A percentile compares a stretch with the other conserved stretches of the same genome.
phyloP scores from a whole-genome alignment of 768 basidiomycete genomes.

The Pleurotus platypus region DNA sequence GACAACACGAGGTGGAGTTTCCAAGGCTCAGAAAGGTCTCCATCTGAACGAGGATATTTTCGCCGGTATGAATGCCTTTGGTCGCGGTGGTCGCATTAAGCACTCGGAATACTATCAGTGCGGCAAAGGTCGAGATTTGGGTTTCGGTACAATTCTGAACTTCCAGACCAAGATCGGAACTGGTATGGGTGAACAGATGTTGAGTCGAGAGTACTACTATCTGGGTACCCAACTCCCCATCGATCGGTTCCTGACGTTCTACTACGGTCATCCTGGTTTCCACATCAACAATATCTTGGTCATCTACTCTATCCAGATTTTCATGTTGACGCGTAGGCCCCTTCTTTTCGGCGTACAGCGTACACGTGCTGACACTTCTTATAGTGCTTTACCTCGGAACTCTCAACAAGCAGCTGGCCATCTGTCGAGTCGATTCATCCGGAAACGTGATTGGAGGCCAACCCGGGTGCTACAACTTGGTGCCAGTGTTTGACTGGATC shows the following conservation, averaged over 20 bases:
- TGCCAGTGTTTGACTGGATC: slow-evolving; percentile 98
- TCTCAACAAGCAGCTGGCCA: slow-evolving; percentile 86
- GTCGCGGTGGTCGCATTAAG: slow-evolving; percentile 98
- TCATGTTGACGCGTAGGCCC: slow-evolving; percentile 88
- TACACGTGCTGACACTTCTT: slow-evolving; percentile 10
- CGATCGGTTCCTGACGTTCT: slow-evolving; percentile 98
- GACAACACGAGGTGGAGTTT: slow-evolving; percentile 97
- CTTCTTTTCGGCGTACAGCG: background rate
- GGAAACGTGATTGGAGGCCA: slow-evolving; percentile 82
- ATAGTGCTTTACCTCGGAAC: slow-evolving; percentile 92
- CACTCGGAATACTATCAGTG: slow-evolving; percentile 99
- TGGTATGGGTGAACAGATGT: slow-evolving; percentile 99
- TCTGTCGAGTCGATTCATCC: slow-evolving; percentile 82
- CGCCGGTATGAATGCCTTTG: slow-evolving; percentile 98
- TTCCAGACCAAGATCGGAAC: slow-evolving; percentile 99
- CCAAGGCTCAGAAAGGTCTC: slow-evolving; percentile 97
- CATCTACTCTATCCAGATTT: slow-evolving; percentile 95
- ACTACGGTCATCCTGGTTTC: slow-evolving; percentile 99
- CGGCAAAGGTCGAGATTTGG: slow-evolving; percentile 98
- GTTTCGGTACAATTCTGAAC: slow-evolving; percentile 98
- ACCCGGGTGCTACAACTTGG: slow-evolving; percentile 92
- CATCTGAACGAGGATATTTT: slow-evolving; percentile 99
- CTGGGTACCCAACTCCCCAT: slow-evolving; percentile 96
- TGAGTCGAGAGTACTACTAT: slow-evolving; percentile 99
- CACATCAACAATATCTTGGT: slow-evolving; percentile 99